Conservation (phyloP, 768 basidiomycete species). For the Collybia mongolica region DNA sequence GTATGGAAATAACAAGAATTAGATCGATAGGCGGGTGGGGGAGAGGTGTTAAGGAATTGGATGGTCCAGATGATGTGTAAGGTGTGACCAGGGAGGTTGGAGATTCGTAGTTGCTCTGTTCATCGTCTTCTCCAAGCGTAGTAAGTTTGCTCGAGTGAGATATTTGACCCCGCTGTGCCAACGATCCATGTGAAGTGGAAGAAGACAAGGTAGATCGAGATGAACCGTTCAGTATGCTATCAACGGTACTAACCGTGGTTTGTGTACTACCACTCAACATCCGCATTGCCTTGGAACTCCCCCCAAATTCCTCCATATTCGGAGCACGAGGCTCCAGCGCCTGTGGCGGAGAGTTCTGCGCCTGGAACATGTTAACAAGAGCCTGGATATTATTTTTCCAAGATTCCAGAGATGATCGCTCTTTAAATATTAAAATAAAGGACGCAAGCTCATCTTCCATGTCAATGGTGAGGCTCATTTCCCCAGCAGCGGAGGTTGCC, state of each 20-base stretch:
- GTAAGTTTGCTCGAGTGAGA: slow-evolving; percentile 49
- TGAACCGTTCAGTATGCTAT: slow-evolving; percentile 67
- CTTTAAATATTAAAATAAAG: slow-evolving; percentile 95
- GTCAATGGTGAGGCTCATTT: slow-evolving; percentile 93
- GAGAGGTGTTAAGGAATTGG: slow-evolving; percentile 78
- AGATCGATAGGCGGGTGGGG: slow-evolving; percentile 89
- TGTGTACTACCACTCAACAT: slow-evolving; percentile 78
- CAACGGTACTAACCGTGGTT: slow-evolving; percentile 62
- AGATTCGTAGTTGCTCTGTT: slow-evolving; percentile 56
- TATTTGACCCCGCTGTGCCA: slow-evolving; percentile 33
- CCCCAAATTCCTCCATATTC: slow-evolving; percentile 77
- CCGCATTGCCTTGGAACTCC: slow-evolving; percentile 71
- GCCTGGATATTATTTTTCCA: slow-evolving; percentile 85
- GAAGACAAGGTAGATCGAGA: slow-evolving; percentile 72
- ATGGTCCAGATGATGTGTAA: slow-evolving; percentile 70
- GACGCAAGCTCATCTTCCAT: slow-evolving; percentile 98
- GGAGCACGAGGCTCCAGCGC: slow-evolving; percentile 40
- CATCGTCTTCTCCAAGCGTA: slow-evolving; percentile 73
- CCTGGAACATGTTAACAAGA: slow-evolving; percentile 72
- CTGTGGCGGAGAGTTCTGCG: slow-evolving; percentile 37
- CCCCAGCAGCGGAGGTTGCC: slow-evolving; percentile 73
- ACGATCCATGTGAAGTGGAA: slow-evolving; percentile 68
- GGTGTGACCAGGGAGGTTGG: slow-evolving; percentile 65
- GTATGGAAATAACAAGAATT: slow-evolving; percentile 88
- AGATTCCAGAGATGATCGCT: slow-evolving; percentile 82